Conservation (phyloP, 2,329 filamentous ascomycete species). For the Botryotinia convoluta region DNA sequence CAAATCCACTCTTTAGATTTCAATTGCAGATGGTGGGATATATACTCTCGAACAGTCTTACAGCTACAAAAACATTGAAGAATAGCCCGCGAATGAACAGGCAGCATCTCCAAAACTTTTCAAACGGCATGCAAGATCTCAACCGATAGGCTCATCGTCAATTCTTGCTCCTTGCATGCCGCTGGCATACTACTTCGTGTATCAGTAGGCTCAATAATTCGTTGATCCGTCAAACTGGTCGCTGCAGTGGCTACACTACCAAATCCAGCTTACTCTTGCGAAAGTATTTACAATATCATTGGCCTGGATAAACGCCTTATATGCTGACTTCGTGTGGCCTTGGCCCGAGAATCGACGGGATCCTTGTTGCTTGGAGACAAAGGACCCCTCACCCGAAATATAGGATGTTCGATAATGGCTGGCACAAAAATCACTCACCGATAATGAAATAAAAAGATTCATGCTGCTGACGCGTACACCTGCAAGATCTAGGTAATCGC, state of each 20-base stretch:
- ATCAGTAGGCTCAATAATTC: neutral
- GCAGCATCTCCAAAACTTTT: neutral
- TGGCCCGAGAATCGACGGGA: neutral
- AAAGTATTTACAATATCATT: neutral
- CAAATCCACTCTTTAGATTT: neutral
- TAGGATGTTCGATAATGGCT: neutral
- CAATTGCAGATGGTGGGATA: neutral
- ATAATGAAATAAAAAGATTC: neutral
- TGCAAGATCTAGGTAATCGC: neutral
- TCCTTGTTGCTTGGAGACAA: neutral
- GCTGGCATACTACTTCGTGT: neutral
- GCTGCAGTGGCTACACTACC: constrained; percentile 4
- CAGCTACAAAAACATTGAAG: neutral
- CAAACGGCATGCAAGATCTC: neutral
- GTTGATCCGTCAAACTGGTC: neutral
- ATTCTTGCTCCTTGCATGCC: neutral
- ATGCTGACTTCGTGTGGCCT: neutral
- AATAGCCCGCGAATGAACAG: neutral
- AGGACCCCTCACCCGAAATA: neutral
- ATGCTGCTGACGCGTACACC: neutral
- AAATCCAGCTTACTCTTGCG: constrained; percentile 7
- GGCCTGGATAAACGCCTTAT: neutral
- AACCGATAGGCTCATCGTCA: neutral
- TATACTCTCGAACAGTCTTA: neutral
- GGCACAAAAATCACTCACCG: neutral